phyloP scores from a whole-genome alignment of 2,329 filamentous ascomycete species.

The Trichoderma sp. region DNA sequence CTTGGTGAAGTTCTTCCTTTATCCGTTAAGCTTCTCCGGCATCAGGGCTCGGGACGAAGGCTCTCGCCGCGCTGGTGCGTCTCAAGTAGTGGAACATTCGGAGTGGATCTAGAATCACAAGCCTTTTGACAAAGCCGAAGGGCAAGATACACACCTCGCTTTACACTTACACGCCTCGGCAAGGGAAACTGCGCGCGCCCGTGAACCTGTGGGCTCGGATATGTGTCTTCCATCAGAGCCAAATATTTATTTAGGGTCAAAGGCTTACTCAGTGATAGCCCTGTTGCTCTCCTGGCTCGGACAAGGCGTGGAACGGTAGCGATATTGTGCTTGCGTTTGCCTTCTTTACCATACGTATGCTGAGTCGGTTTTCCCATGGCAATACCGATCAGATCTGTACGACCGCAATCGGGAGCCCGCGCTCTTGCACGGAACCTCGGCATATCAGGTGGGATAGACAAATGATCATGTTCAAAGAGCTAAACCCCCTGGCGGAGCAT shows the following conservation, averaged over 20 bases:
- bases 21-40: constrained; percentile 1
- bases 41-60: constrained; percentile 9
- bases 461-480: not conserved
- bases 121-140: not conserved
- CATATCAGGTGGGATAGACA: not conserved
- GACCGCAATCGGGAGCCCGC: not conserved
- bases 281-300: not conserved
- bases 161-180: not conserved
- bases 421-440: not conserved
- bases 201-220: not conserved
- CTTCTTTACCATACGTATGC: not conserved
- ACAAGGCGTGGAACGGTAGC: not conserved
- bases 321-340: not conserved
- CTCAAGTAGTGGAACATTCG: not conserved
- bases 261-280: not conserved
- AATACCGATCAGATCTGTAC: not conserved
- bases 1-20: not conserved
- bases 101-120: not conserved
- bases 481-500: not conserved
- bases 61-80: not conserved
- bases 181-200: not conserved
- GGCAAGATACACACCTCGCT: not conserved
- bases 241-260: not conserved
- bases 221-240: not conserved
- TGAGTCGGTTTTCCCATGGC: not conserved